phyloP scores from a whole-genome alignment of 306 rosid species.

The Prunus davidiana region DNA sequence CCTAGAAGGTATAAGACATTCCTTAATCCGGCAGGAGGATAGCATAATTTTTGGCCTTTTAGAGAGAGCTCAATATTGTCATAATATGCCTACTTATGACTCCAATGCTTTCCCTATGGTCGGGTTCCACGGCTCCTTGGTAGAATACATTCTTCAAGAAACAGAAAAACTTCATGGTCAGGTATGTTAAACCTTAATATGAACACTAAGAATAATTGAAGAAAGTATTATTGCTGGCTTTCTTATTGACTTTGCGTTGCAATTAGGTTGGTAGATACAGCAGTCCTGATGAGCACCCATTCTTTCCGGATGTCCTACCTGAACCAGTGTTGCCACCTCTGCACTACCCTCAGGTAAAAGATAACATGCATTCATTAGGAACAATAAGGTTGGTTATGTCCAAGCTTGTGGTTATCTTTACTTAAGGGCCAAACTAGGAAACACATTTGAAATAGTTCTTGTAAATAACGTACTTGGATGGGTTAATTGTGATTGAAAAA shows the following conservation, averaged over 20 bases:
- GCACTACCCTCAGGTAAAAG: constrained; percentile 74
- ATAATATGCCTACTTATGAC: constrained; percentile 69
- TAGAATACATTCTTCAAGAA: constrained; percentile 74
- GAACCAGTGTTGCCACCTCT: constrained; percentile 76
- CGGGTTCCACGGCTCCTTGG: constrained; percentile 75
- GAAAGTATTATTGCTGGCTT: constrained; percentile 6
- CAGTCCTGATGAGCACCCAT: constrained; percentile 97
- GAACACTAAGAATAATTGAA: constrained; percentile 6
- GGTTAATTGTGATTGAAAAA: background rate
- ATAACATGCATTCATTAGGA: background rate
- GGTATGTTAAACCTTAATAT: constrained; percentile 39
- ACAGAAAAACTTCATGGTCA: constrained; percentile 87
- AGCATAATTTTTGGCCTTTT: constrained; percentile 81
- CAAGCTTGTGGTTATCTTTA: background rate
- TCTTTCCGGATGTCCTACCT: constrained; percentile 69
- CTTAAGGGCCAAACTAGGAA: background rate
- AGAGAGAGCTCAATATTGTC: constrained; percentile 76
- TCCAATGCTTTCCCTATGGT: constrained; percentile 62
- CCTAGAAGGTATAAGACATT: constrained; percentile 66
- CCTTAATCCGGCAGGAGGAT: constrained; percentile 83
- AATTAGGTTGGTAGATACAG: constrained; percentile 80
- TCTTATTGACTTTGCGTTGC: constrained; percentile 22
- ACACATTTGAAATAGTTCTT: background rate
- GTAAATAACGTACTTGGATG: background rate
- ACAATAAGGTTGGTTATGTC: background rate